Evolutionary conservation across 2,329 filamentous ascomycete species (phyloP), one percentile per base, ranked within the genome.

Genomic region (Fusarium sp.): DNA sequence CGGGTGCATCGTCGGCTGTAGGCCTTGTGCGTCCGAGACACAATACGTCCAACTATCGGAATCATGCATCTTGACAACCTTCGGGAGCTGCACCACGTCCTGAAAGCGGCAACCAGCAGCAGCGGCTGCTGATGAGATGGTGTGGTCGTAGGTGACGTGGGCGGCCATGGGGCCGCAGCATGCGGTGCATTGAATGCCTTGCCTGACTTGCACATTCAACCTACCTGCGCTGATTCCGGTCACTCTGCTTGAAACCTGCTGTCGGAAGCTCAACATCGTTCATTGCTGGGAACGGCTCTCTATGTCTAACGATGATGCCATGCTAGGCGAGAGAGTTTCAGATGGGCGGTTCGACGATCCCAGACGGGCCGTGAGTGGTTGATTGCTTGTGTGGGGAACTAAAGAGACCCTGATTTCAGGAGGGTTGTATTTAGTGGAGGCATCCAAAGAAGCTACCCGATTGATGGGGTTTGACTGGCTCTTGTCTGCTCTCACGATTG

Each of bases 81-180:
- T 50, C 6, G 52, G 52, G 14, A 56, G 27, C 39, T 48, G n/a
- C 41, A 62, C 32, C 20, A 37, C 41, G 16, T 18, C 23, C 30
- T 32, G 30, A 35, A 48, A 39, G 20, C 20, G 54, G 54, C 37
- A 23, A 25, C 72, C 39, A 60, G 69, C 69, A 57, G 32, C 34
- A 71, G 60, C 60, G 58, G 71, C 72, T 72, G 71, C 60, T 71
- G 56, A 64, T 45, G 58, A 72, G 61, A 75, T 70, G 72, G 57
- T 37, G 60, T 48, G 58, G 58, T 61, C 30, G 20, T 6, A 30
- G 48, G 67, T 66, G 73, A 76, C 73, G 75, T 75, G 75, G 71
- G 64, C 56, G 48, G 68, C 39, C 54, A 58, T 39, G 16, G 16
- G 54, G 48, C 48, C 54, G 35, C 54, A 39, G 34, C 20, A 58